Percentiles rank a stretch among this genome's conserved stretches.
Conservation (phyloP, 176 grass and related monocot genomes). For the Elymus sibiricus region DNA sequence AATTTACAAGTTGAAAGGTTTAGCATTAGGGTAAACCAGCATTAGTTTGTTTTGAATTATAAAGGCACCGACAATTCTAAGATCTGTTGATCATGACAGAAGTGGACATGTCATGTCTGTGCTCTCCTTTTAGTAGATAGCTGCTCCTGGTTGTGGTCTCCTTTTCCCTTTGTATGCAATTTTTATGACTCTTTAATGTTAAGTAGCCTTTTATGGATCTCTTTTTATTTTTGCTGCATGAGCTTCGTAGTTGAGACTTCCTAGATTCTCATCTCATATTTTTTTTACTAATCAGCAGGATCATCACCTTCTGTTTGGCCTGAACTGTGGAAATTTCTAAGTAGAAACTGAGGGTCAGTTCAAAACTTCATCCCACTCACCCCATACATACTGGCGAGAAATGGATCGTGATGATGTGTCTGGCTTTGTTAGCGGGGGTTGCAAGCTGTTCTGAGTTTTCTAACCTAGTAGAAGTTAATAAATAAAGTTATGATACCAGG, state of each 20-base stretch:
- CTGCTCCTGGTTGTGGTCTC: neutral
- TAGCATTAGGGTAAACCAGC: neutral
- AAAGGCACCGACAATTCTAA: neutral
- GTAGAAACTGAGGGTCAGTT: constrained; percentile 45
- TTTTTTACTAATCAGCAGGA: constrained; percentile 28
- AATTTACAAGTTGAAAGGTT: neutral
- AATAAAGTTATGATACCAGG: constrained; percentile 47
- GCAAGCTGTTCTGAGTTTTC: constrained; percentile 36
- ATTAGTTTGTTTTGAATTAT: neutral
- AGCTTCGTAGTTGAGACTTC: constrained; percentile 7
- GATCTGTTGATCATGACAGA: neutral
- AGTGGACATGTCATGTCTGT: neutral
- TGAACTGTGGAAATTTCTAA: constrained; percentile 18
- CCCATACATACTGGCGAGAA: constrained; percentile 44
- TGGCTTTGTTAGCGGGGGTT: constrained; percentile 96
- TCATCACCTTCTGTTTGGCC: constrained; percentile 11
- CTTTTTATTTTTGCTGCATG: neutral
- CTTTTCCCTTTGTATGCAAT: constrained; percentile 9
- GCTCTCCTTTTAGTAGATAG: neutral
- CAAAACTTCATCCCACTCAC: constrained; percentile 33
- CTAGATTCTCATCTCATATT: constrained; percentile 36
- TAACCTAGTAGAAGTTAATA: constrained; percentile 47
- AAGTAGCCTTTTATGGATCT: neutral
- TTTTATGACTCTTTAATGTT: constrained; percentile 10
- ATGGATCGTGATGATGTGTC: constrained; percentile 87